Percentiles rank a stretch among this genome's conserved stretches.
These are phyloP conservation scores for Termitomyces sp. DNA, from an alignment of 768 basidiomycete species.

Conservation along the genomic window DNA sequence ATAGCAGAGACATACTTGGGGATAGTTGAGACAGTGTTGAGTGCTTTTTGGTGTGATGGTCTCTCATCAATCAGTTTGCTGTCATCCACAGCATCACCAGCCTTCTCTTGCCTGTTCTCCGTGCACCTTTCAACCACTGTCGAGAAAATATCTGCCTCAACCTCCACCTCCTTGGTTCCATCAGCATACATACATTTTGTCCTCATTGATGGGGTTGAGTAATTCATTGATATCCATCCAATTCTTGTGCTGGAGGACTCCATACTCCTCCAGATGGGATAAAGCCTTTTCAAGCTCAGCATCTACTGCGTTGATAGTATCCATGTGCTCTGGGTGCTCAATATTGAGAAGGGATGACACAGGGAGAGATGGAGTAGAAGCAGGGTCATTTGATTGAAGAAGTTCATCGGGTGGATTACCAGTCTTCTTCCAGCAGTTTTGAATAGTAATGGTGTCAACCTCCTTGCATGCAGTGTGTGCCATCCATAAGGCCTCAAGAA, in stretches of 20 bases:
- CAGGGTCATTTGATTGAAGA: not conserved
- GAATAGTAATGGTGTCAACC: no score
- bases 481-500: not conserved
- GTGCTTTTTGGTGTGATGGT: not conserved
- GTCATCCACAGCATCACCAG: not conserved
- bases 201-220: no score
- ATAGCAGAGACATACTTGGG: not conserved
- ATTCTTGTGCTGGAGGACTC: not conserved
- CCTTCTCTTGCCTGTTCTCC: not conserved
- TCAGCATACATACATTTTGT: not conserved
- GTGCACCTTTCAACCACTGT: not conserved
- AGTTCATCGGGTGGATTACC: no score
- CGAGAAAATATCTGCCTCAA: not conserved
- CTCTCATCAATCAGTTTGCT: not conserved
- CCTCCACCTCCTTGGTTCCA: not conserved
- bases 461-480: not conserved
- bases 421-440: no score
- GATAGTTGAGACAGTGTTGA: not conserved
- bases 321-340: not conserved
- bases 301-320: not conserved
- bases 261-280: not conserved
- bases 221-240: not conserved
- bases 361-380: not conserved
- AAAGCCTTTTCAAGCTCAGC: not conserved
- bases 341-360: not conserved